These are phyloP conservation scores for Leccinum sublutescens DNA, from an alignment of 768 basidiomycete genomes.

Conservation along the genomic window DNA sequence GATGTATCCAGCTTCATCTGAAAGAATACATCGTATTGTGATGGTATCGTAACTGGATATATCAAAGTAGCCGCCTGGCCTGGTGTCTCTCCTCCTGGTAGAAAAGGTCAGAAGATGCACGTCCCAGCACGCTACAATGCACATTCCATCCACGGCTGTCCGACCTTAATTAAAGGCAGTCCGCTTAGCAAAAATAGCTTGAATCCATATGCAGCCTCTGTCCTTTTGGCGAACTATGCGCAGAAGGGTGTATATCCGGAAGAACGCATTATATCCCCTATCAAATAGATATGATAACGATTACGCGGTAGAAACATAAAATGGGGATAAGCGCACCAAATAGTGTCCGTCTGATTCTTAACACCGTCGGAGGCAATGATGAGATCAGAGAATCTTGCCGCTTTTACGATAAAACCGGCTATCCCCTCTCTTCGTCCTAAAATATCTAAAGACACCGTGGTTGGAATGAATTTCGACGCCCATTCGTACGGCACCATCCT, in stretches of 20 bases:
- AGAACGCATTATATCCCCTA: slow-evolving; percentile 19
- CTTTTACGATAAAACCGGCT: slow-evolving; percentile 17
- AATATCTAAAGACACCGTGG: slow-evolving; percentile 18
- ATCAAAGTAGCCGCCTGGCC: not conserved
- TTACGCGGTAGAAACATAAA: not conserved
- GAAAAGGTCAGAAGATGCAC: slow-evolving; percentile 18
- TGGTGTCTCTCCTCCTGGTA: slow-evolving; percentile 7
- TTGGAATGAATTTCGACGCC: slow-evolving; percentile 20
- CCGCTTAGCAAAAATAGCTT: slow-evolving; percentile 10
- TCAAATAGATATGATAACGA: not conserved
- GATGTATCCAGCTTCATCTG: not conserved
- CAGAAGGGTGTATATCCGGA: slow-evolving; percentile 25
- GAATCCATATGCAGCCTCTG: slow-evolving; percentile 12
- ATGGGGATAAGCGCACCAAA: slow-evolving; percentile 17
- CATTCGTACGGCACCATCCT: slow-evolving; percentile 19
- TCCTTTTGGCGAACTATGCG: slow-evolving; percentile 22
- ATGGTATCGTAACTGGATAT: not conserved
- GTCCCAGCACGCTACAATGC: slow-evolving; percentile 6
- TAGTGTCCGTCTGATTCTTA: slow-evolving; percentile 15
- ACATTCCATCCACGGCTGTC: slow-evolving; percentile 15
- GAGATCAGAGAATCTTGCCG: slow-evolving; percentile 16
- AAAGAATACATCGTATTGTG: not conserved
- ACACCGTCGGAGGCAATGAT: slow-evolving; percentile 29
- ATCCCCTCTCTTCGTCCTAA: slow-evolving; percentile 10
- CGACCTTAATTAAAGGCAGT: slow-evolving; percentile 18